Evolutionary conservation across 2,329 filamentous ascomycete genomes (phyloP), one percentile per base, ranked within the genome.

Genomic region (Drechslera avenae): DNA sequence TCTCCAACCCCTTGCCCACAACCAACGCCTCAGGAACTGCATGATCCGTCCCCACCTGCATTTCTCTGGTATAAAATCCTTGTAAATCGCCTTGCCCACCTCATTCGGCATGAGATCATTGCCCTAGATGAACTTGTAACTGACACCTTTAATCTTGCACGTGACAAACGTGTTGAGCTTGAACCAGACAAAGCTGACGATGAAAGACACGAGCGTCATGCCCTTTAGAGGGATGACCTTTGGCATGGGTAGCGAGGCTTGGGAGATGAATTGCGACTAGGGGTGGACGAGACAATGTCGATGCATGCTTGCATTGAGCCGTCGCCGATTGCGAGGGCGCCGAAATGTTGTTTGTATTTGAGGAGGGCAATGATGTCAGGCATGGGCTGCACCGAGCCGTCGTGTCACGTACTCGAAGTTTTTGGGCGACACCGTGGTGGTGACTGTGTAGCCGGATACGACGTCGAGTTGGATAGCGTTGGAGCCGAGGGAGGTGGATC

Each of bases 381-480:
- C 19, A 71, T 63, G 3, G 49, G 67, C 69, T 1, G 79, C 80
- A 10, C 81, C 81, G 8, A 79, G 67, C 1, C 54, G 59, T 46
- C 54, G 59, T 46, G 74, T 75, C 3, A 78, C 69, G 16, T 79
- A 73, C 3, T 74, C 68, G 57, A 77, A 78, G 60, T 81, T 81
- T 31, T 68, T 71, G 2, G 75, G 72, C 0, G 77, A 80, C 47
- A 73, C 74, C 5, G 76, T 80, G 2, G 76, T 68, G 40, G 79
- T 64, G 23, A 81, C 78, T 18, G 73, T 58, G 51, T 69, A 71
- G 17, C 75, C 75, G n/a, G 75, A 73, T 19, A 79, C 68, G 34
- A 73, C 71, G 7, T 75, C 78, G 49, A 74, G 78, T 58, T 81
- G 79, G 35, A 82, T 76, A 5, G 78, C 79, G 19, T 79, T 68